Evolutionary conservation across 2,329 filamentous ascomycete genomes (phyloP), one percentile per base, ranked within the genome.

Genomic region (Aspergillus sp.): DNA sequence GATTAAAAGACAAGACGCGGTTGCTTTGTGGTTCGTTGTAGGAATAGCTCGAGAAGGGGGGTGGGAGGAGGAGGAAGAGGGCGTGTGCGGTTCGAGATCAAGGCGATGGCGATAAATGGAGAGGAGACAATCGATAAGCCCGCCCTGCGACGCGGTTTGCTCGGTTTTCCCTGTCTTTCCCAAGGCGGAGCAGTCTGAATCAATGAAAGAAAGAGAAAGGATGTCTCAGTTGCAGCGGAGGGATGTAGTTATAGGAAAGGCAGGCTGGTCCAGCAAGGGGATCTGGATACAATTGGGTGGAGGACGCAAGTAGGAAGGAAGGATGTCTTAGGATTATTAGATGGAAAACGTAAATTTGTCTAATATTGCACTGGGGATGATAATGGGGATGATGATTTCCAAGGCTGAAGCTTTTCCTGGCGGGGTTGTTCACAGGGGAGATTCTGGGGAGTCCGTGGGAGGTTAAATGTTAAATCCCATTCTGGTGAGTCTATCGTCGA

Each of bases 221-320:
- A 44, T 64, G 65, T 67, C 64, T 67, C 65, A 67, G 64, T 60
- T 58, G 64, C 52, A 62, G 41, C 53, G 38, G 63, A 65, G 63
- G 64, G 64, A 61, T 63, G 64, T 55, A 58, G 58, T 61, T 65
- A 63, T 66, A 63, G 60, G 64, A 58, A 63, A 60, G 42, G 54
- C 23, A 53, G 59, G 56, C 38, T 59, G 56, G 57, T 54, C 58
- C 64, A 67, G 65, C 65, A 67, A 67, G 65, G 65, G 63, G 65
- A 66, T 36, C 44, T 53, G 57, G 61, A 53, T 54, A 52, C 50
- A 57, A 57, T 61, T 51, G 61, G 61, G 54, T 51, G 54, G 55
- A 59, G 48, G 62, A 63, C 41, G 63, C 61, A 64, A 57, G 58
- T 61, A 41, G 44, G 38, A 38, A 57, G 42, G 25, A 56, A 55